Conservation (phyloP, 164 flowering plant genomes). For the Vitis rotundifolia region DNA sequence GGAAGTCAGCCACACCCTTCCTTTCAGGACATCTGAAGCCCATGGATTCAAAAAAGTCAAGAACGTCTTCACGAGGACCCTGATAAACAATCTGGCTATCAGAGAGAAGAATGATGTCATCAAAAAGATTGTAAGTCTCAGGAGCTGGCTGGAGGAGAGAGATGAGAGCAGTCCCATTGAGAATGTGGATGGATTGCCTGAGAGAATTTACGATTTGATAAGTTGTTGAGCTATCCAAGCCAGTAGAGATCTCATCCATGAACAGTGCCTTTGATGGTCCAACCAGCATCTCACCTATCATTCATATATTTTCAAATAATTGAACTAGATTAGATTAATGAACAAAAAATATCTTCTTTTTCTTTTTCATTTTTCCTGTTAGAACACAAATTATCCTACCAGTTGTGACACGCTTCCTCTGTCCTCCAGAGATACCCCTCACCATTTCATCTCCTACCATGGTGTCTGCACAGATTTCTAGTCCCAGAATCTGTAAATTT, state of each 20-base stretch:
- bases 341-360: too few relatives aligned
- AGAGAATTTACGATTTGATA: conserved; percentile 68
- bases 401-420: conserved; percentile 43
- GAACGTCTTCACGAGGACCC: conserved; percentile 71
- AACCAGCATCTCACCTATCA: conserved; percentile 77
- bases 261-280: conserved; percentile 74
- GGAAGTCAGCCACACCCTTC: conserved; percentile 72
- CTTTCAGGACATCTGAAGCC: conserved; percentile 74
- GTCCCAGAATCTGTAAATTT: conserved; percentile 38
- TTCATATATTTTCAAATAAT: too few relatives aligned
- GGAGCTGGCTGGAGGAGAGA: conserved; percentile 93
- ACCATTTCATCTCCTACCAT: conserved; percentile 45
- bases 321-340: background rate
- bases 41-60: conserved; percentile 63
- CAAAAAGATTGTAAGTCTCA: conserved; percentile 72
- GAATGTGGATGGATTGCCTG: conserved; percentile 52
- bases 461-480: conserved; percentile 48
- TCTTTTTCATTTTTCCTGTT: background rate
- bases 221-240: conserved; percentile 85
- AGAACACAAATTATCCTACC: conserved; percentile 10
- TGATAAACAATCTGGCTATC: conserved; percentile 78
- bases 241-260: conserved; percentile 94
- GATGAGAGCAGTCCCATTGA: conserved; percentile 64
- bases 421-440: conserved; percentile 56
- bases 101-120: conserved; percentile 73